A percentile compares a stretch with the other conserved stretches of the same genome.
Evolutionary conservation across 352 stramenopile genomes (phyloP).

Genomic region (Phytophthora citrophthora): DNA sequence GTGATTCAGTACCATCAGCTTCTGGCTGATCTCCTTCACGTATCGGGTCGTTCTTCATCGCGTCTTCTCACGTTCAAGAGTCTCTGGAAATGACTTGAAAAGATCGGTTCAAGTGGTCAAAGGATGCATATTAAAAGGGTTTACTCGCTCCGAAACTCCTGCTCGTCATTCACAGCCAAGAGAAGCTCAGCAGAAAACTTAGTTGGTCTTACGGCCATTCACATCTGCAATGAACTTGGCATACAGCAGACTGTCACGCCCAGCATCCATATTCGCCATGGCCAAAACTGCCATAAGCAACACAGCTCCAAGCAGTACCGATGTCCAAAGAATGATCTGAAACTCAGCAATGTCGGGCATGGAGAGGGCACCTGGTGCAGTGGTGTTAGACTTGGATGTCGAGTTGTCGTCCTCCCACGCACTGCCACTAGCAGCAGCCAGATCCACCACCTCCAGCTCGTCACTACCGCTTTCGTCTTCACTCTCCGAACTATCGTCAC

Average conservation of each 20-base stretch:
- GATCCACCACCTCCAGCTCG: slow-evolving; percentile 22
- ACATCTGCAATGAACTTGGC: slow-evolving; percentile 83
- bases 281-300: slow-evolving; percentile 58
- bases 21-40: slow-evolving; percentile 13
- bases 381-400: slow-evolving; percentile 32
- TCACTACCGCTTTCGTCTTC: slow-evolving; percentile 9
- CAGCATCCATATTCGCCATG: slow-evolving; percentile 77
- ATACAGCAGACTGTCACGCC: slow-evolving; percentile 82
- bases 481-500: slow-evolving; percentile 5
- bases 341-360: slow-evolving; percentile 77
- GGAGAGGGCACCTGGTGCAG: slow-evolving; percentile 35
- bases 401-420: slow-evolving; percentile 28
- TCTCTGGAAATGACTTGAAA: slow-evolving; percentile 11
- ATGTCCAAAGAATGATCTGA: slow-evolving; percentile 88
- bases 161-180: too few species aligned
- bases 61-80: slow-evolving; percentile 13
- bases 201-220: slow-evolving; percentile 62
- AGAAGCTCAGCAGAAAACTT: slow-evolving; percentile 17
- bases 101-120: neutral
- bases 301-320: slow-evolving; percentile 59
- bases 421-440: slow-evolving; percentile 30
- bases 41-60: slow-evolving; percentile 34
- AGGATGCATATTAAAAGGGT: slow-evolving; percentile 33
- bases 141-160: slow-evolving; percentile 31
- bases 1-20: slow-evolving; percentile 6